phyloP scores from a whole-genome alignment of 108 stramenopile genomes.

The Chaetoceros tenuissimus region DNA sequence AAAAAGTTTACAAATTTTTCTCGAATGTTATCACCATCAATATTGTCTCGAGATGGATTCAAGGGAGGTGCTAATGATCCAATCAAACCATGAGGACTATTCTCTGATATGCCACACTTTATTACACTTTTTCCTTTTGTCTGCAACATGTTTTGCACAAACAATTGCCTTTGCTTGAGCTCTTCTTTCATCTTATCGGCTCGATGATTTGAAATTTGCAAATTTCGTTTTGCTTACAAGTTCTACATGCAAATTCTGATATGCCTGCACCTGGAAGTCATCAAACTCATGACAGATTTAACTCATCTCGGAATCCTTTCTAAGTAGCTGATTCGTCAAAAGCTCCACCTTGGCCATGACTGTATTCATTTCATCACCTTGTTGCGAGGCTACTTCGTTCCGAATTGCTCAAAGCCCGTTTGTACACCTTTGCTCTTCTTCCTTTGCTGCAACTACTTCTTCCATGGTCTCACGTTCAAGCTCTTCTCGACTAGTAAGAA shows the following conservation, averaged over 20 bases:
- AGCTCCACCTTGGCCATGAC: slow-evolving; percentile 3
- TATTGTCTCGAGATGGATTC: slow-evolving; percentile 63
- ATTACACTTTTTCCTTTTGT: slow-evolving; percentile 81
- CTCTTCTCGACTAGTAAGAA: too few relatives aligned
- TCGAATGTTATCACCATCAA: slow-evolving; percentile 77
- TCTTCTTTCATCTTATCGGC: background rate
- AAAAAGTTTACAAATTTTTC: slow-evolving; percentile 85
- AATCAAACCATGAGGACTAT: slow-evolving; percentile 34
- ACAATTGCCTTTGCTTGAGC: slow-evolving; percentile 3
- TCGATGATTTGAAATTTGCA: background rate
- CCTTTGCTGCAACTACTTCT: too few relatives aligned
- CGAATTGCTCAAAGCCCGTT: background rate
- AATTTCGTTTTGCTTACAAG: background rate
- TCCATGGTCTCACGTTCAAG: too few relatives aligned
- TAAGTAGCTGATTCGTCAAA: slow-evolving; percentile 8
- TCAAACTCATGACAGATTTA: background rate
- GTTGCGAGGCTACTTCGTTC: slow-evolving; percentile 1
- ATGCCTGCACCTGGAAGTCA: background rate
- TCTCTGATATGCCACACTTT: slow-evolving; percentile 51
- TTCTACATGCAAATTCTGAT: slow-evolving; percentile 1
- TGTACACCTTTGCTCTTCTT: background rate
- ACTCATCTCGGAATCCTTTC: background rate
- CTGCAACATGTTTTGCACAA: slow-evolving; percentile 40
- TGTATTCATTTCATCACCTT: background rate
- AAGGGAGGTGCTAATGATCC: slow-evolving; percentile 62